A percentile compares a stretch with the other conserved stretches of the same genome.
These are phyloP conservation scores for Trametes elegans DNA, from an alignment of 768 basidiomycete species.

Conservation along the genomic window DNA sequence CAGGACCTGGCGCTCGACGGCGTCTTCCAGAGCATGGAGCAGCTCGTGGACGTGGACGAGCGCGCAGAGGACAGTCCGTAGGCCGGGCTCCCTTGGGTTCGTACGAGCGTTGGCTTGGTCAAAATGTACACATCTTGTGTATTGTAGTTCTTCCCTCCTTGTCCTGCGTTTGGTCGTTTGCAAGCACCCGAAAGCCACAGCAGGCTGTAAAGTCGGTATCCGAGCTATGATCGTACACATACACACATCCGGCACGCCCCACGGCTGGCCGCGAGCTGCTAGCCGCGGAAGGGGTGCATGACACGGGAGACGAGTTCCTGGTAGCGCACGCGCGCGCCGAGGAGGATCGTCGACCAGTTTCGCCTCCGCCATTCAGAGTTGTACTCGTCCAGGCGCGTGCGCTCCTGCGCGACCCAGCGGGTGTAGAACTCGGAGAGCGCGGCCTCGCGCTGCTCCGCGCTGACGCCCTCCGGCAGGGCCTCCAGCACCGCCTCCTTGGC, in stretches of 20 bases:
- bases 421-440: slow-evolving; percentile 72
- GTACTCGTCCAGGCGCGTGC: slow-evolving; percentile 53
- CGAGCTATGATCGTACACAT: slow-evolving; percentile 25
- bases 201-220: too few relatives aligned
- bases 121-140: slow-evolving; percentile 5
- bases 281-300: slow-evolving; percentile 14
- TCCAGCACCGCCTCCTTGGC: slow-evolving; percentile 59
- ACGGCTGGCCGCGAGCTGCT: too few relatives aligned
- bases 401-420: slow-evolving; percentile 74
- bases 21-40: slow-evolving; percentile 59
- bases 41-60: slow-evolving; percentile 52
- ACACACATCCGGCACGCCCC: slow-evolving; percentile 33
- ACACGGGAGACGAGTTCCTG: slow-evolving; percentile 29
- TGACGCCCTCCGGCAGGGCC: slow-evolving; percentile 50
- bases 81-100: too few relatives aligned
- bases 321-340: slow-evolving; percentile 57
- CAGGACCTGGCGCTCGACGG: slow-evolving; percentile 55
- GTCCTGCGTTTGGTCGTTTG: too few relatives aligned
- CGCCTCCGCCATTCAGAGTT: slow-evolving; percentile 65
- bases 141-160: not conserved
- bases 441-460: slow-evolving; percentile 57
- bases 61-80: slow-evolving; percentile 1
- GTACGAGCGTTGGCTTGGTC: not conserved
- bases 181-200: too few relatives aligned
- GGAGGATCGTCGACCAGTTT: slow-evolving; percentile 53